A percentile compares a stretch with the other conserved stretches of the same genome.
Evolutionary conservation across 352 stramenopile genomes (phyloP).

Genomic region (Globisporangium heterothallicum): DNA sequence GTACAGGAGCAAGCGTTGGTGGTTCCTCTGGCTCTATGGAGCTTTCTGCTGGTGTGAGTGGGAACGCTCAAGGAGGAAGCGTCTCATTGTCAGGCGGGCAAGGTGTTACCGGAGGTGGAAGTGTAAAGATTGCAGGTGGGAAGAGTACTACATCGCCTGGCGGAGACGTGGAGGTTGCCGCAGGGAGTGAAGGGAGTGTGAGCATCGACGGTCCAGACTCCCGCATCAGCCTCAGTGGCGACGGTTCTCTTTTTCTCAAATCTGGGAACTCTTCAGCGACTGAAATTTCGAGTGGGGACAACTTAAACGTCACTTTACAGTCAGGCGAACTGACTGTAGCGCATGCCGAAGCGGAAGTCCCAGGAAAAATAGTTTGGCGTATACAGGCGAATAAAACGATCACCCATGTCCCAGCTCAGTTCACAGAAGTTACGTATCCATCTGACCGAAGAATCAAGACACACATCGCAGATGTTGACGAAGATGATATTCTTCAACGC

Average conservation of each 20-base stretch:
- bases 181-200: conserved; percentile 13
- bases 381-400: conserved; percentile 57
- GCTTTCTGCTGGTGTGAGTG: conserved; percentile 16
- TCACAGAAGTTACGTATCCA: conserved; percentile 88
- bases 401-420: conserved; percentile 74
- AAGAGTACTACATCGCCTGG: neutral
- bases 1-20: conserved; percentile 9
- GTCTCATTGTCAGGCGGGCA: conserved; percentile 19
- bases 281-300: conserved; percentile 38
- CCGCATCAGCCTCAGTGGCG: conserved; percentile 19
- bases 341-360: conserved; percentile 35
- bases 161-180: neutral
- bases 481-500: conserved; percentile 86
- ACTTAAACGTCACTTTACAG: conserved; percentile 42
- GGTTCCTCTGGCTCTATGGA: conserved; percentile 15
- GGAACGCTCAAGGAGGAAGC: conserved; percentile 22
- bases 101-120: conserved; percentile 5
- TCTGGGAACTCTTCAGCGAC: conserved; percentile 25
- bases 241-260: conserved; percentile 35
- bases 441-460: conserved; percentile 93
- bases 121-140: neutral
- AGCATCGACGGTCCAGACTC: conserved; percentile 6
- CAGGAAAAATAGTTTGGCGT: conserved; percentile 42
- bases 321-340: conserved; percentile 47
- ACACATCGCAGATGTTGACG: conserved; percentile 86